A percentile compares a stretch with the other conserved stretches of the same genome.
Conservation (phyloP, 179 eudicot species). For the Camellia oleifera region DNA sequence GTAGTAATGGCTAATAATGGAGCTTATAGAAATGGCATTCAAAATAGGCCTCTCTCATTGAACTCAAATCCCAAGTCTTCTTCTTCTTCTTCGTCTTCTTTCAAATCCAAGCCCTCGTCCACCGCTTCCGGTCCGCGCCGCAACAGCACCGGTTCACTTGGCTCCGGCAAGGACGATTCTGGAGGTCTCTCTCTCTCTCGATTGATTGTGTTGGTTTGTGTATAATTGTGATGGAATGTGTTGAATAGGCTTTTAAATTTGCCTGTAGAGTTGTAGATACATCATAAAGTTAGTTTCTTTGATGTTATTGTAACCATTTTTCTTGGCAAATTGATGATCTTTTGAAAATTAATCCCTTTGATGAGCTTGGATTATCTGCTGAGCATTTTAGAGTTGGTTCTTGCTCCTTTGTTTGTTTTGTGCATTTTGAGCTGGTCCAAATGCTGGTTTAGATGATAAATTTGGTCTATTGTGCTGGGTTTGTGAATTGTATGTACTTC, state of each 20-base stretch:
- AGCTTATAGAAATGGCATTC: constrained; percentile 35
- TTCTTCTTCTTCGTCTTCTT: constrained; percentile 32
- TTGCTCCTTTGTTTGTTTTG: background rate
- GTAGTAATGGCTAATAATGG: constrained; percentile 31
- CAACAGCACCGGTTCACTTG: constrained; percentile 38
- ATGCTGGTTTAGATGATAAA: background rate
- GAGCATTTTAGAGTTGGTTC: background rate
- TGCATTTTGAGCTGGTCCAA: background rate
- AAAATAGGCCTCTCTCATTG: constrained; percentile 20
- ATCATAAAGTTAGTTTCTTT: background rate
- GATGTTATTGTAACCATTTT: background rate
- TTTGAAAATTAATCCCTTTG: background rate
- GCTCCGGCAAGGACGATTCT: constrained; percentile 33
- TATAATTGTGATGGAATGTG: background rate
- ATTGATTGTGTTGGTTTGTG: background rate
- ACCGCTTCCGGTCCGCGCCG: constrained; percentile 45
- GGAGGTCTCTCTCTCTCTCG: constrained; percentile 28
- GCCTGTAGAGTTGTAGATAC: background rate
- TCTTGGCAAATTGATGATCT: background rate
- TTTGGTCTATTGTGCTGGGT: background rate
- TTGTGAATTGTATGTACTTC: background rate
- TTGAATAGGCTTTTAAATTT: background rate
- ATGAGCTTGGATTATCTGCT: background rate
- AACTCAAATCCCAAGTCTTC: constrained; percentile 36
- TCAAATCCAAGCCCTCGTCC: constrained; percentile 53